These are phyloP conservation scores for Penicillium canescens DNA, from an alignment of 495 filamentous ascomycete species.

Conservation along the genomic window DNA sequence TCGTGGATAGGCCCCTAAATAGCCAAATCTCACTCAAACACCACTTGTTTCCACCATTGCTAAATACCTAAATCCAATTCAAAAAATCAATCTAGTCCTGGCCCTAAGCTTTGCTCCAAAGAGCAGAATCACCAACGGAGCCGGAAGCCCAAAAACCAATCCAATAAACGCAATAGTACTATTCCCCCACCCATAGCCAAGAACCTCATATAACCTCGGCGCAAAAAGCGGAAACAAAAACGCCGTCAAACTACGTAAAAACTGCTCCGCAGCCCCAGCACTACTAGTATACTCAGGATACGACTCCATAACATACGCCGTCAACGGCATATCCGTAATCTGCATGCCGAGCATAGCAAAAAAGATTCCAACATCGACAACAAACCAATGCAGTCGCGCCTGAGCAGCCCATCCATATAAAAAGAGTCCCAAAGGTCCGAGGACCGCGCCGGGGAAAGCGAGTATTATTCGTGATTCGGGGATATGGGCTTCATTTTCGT, in stretches of 20 bases:
- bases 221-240: conserved; percentile 54
- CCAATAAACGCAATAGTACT: conserved; percentile 17
- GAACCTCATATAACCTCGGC: conserved; percentile 52
- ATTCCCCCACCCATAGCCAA: conserved; percentile 62
- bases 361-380: conserved; percentile 12
- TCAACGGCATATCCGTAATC: conserved; percentile 13
- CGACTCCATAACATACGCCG: conserved; percentile 18
- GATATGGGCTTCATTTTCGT: conserved; percentile 7
- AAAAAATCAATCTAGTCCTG: conserved; percentile 2
- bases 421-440: conserved; percentile 12
- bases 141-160: conserved; percentile 12
- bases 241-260: conserved; percentile 16
- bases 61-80: not conserved
- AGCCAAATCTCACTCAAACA: no score
- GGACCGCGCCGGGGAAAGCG: conserved; percentile 5
- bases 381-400: conserved; percentile 10
- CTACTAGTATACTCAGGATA: conserved; percentile 17
- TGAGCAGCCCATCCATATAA: conserved; percentile 17
- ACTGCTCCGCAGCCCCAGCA: conserved; percentile 13
- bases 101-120: conserved; percentile 14
- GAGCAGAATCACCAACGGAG: conserved; percentile 14
- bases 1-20: no score
- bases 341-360: conserved; percentile 15
- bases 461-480: conserved; percentile 10
- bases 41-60: not conserved